A percentile compares a stretch with the other conserved stretches of the same genome.
These are phyloP conservation scores for Malassezia pachydermatis DNA, from an alignment of 1,284 basidiomycete species.

Conservation along the genomic window DNA sequence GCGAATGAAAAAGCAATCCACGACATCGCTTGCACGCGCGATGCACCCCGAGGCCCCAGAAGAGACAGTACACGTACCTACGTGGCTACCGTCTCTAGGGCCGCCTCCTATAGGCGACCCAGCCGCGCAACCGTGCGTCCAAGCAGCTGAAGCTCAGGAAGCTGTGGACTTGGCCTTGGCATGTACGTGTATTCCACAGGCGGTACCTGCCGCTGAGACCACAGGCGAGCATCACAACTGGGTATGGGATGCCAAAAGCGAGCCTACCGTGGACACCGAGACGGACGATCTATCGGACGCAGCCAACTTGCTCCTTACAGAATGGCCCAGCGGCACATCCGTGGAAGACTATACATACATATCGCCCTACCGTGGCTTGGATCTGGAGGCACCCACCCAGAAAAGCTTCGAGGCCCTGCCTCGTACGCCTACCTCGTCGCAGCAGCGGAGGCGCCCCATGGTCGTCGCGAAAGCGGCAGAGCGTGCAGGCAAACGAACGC, in stretches of 20 bases:
- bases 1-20: no score
- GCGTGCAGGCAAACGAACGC: no score
- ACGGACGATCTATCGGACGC: constrained; percentile 3
- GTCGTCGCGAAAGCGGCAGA: no score
- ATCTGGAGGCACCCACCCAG: not conserved
- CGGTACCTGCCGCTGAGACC: not conserved
- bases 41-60: no score
- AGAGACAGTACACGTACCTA: no score
- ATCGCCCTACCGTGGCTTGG: constrained; percentile 6
- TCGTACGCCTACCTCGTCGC: no score
- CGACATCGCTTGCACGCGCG: no score
- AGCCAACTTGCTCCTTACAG: constrained; percentile 9
- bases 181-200: not conserved
- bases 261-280: not conserved
- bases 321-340: constrained; percentile 7
- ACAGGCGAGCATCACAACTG: constrained; percentile 6
- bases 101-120: no score
- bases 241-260: constrained; percentile 4
- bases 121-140: no score
- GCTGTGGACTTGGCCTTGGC: constrained; percentile 12
- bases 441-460: no score
- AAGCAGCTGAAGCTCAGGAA: constrained; percentile 1
- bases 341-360: constrained; percentile 1
- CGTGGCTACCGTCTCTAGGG: no score
- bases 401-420: no score